These are phyloP conservation scores for Eruca vesicaria DNA, from an alignment of 441 rosid genomes.

Conservation along the genomic window DNA sequence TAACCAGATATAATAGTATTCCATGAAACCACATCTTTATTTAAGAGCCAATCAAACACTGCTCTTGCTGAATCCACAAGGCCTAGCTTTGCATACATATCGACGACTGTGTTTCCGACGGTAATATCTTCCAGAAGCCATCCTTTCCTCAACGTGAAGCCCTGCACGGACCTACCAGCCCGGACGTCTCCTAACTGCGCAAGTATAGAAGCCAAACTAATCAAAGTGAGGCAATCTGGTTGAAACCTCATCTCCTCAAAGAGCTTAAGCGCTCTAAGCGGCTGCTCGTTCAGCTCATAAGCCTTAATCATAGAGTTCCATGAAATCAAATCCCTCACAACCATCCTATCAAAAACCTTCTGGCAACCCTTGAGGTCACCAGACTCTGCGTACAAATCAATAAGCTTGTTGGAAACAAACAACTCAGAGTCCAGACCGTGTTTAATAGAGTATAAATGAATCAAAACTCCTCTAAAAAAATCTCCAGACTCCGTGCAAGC, in stretches of 20 bases:
- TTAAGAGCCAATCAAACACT: background rate
- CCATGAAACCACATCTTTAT: background rate
- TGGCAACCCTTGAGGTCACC: background rate
- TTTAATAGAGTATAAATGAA: background rate
- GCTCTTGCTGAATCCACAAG: conserved; percentile 10
- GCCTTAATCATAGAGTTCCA: conserved; percentile 1
- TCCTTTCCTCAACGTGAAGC: conserved; percentile 2
- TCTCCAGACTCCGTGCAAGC: conserved; percentile 11
- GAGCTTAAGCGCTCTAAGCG: background rate
- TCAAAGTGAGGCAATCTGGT: conserved; percentile 8
- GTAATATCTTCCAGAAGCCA: conserved; percentile 3
- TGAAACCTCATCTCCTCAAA: background rate
- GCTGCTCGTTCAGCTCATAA: conserved; percentile 5
- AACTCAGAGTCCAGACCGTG: conserved; percentile 5
- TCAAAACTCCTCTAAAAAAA: background rate
- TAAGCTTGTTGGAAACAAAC: conserved; percentile 11
- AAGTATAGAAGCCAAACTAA: conserved; percentile 4
- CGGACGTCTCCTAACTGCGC: background rate
- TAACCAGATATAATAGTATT: background rate
- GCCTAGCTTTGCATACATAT: conserved; percentile 4
- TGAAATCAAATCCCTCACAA: background rate
- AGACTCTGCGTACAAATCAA: conserved; percentile 5
- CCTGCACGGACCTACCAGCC: background rate
- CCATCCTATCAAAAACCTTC: background rate
- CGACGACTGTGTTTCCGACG: background rate